These are phyloP conservation scores for Veloporphyrellus conicus DNA, from an alignment of 1,284 basidiomycete genomes.

Conservation along the genomic window DNA sequence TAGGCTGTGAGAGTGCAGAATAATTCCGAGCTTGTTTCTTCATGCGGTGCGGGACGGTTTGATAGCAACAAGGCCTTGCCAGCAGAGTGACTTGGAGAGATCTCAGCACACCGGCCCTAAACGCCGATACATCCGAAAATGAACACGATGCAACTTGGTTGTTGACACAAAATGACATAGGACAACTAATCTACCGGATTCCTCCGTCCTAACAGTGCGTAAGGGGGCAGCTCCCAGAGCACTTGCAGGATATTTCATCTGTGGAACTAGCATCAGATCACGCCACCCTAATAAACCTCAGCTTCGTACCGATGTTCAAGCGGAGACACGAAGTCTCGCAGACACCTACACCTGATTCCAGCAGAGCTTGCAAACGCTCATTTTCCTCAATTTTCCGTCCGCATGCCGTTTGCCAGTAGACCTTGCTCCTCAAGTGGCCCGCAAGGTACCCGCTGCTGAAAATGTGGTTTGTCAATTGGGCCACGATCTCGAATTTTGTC, in stretches of 20 bases:
- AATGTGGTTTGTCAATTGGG: conserved; percentile 45
- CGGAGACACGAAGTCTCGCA: conserved; percentile 39
- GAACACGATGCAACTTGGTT: conserved; percentile 1
- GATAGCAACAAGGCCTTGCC: conserved; percentile 12
- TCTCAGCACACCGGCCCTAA: conserved; percentile 29
- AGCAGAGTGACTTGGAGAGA: not conserved
- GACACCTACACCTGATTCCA: conserved; percentile 35
- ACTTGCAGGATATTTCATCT: conserved; percentile 10
- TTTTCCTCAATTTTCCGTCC: conserved; percentile 39
- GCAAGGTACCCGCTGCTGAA: conserved; percentile 41
- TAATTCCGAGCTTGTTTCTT: conserved; percentile 41
- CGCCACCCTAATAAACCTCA: not conserved
- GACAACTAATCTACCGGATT: not conserved
- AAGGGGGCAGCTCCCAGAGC: conserved; percentile 2
- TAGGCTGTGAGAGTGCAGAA: conserved; percentile 61
- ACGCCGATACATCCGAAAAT: conserved; percentile 12
- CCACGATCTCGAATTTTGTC: conserved; percentile 35
- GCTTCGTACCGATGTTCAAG: conserved; percentile 42
- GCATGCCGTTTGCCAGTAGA: conserved; percentile 40
- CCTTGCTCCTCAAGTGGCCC: conserved; percentile 33
- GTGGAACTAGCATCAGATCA: not conserved
- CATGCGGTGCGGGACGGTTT: conserved; percentile 21
- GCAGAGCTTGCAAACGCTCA: conserved; percentile 32
- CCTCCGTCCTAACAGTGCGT: conserved; percentile 1
- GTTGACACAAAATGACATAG: not conserved